These are phyloP conservation scores for Podila clonocystis DNA, from an alignment of 192 early-diverging fungal species.

Conservation along the genomic window DNA sequence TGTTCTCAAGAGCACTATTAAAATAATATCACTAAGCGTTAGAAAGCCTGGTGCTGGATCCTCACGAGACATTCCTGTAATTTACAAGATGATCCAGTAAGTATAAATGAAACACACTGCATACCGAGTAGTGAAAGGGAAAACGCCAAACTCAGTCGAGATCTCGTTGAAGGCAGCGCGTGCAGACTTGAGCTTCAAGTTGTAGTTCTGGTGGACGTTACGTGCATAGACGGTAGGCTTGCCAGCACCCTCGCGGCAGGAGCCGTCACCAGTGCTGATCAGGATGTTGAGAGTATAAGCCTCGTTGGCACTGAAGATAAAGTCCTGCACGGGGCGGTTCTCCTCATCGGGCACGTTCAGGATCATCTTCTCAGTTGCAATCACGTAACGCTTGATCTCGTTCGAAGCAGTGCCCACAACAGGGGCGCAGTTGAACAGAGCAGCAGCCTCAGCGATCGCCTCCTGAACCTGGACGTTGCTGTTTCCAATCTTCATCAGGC, in stretches of 20 bases:
- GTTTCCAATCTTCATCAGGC: constrained; percentile 82
- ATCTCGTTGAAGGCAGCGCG: constrained; percentile 71
- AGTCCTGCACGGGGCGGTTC: constrained; percentile 64
- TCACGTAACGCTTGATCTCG: constrained; percentile 80
- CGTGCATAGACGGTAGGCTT: constrained; percentile 75
- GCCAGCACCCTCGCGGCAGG: constrained; percentile 54
- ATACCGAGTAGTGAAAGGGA: constrained; percentile 79
- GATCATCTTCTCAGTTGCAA: constrained; percentile 70
- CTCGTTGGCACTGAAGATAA: constrained; percentile 76
- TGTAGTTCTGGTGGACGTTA: constrained; percentile 77
- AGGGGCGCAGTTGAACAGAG: constrained; percentile 73
- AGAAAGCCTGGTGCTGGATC: constrained; percentile 1
- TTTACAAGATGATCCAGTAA: not conserved
- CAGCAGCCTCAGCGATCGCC: constrained; percentile 66
- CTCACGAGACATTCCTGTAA: not conserved
- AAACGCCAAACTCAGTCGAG: constrained; percentile 69
- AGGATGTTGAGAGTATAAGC: constrained; percentile 77
- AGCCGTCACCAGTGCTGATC: constrained; percentile 72
- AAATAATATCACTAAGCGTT: not conserved
- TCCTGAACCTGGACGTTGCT: constrained; percentile 66
- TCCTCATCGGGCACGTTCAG: constrained; percentile 68
- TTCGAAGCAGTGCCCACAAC: constrained; percentile 73
- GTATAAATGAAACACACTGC: constrained; percentile 37
- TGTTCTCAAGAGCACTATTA: constrained; percentile 50
- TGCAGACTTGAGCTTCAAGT: constrained; percentile 75